Percentiles rank a stretch among this genome's conserved stretches.
Conservation (phyloP, 208 protist species). For the Trypanosoma congolense region DNA sequence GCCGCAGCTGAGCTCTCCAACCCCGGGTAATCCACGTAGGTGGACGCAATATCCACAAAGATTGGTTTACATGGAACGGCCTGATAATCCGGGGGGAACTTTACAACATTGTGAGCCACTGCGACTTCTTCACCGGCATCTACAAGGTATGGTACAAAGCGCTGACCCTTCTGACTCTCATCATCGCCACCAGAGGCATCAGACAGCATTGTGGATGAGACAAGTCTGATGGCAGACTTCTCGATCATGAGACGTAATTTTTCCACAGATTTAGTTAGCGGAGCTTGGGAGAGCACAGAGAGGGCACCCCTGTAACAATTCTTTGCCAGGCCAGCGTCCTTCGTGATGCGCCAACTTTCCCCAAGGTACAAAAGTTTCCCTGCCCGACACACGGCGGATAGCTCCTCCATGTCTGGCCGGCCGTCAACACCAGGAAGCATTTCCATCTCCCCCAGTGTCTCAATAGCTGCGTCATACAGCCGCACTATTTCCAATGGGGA, state of each 20-base stretch:
- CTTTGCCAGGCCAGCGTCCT: conserved; percentile 18
- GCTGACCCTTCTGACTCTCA: not conserved
- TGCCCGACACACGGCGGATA: conserved; percentile 42
- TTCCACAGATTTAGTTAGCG: conserved; percentile 18
- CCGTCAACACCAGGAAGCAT: conserved; percentile 70
- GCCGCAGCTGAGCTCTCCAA: conserved; percentile 1
- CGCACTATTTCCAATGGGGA: conserved; percentile 82
- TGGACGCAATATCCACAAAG: conserved; percentile 81
- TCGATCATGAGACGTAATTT: conserved; percentile 37
- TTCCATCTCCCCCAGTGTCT: conserved; percentile 70
- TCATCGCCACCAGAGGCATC: conserved; percentile 12
- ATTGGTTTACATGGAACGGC: conserved; percentile 75
- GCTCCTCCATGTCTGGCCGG: conserved; percentile 44
- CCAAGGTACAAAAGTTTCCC: conserved; percentile 64
- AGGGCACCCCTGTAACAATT: conserved; percentile 52
- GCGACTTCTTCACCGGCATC: conserved; percentile 30
- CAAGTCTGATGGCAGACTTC: conserved; percentile 32
- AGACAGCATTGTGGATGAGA: conserved; percentile 32
- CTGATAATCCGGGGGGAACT: conserved; percentile 81
- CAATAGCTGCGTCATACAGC: conserved; percentile 64
- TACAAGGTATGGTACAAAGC: conserved; percentile 23
- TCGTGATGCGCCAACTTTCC: conserved; percentile 62
- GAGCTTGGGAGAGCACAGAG: conserved; percentile 24
- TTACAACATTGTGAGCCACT: conserved; percentile 57
- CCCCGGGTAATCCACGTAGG: conserved; percentile 63